These are phyloP conservation scores for Microbotryomycetes sp. DNA, from an alignment of 1,284 basidiomycete species.

Conservation along the genomic window DNA sequence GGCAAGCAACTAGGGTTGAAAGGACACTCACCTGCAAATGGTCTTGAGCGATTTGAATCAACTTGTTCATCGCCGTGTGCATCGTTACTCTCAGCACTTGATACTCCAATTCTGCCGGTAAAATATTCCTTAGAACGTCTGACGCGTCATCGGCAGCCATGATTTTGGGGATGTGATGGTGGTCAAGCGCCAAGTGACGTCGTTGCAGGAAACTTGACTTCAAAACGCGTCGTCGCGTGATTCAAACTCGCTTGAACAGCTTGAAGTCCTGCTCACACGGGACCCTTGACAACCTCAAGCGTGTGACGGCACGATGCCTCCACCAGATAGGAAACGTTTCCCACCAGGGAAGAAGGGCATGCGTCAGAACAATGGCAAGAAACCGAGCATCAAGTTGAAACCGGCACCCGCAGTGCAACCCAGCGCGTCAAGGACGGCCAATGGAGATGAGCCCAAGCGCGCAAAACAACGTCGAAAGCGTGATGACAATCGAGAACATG, in stretches of 20 bases:
- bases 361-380: slow-evolving; percentile 19
- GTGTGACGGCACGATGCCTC: too few relatives aligned
- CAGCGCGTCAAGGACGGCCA: background rate
- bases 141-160: too few relatives aligned
- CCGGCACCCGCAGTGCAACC: slow-evolving; percentile 10
- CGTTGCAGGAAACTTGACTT: too few relatives aligned
- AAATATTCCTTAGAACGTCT: background rate
- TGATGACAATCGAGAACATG: slow-evolving; percentile 40
- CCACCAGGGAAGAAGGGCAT: slow-evolving; percentile 20
- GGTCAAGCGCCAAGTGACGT: background rate
- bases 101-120: background rate
- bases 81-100: background rate
- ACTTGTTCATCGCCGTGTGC: background rate
- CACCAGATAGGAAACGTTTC: background rate
- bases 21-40: background rate
- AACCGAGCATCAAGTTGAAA: slow-evolving; percentile 10
- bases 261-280: too few relatives aligned
- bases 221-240: background rate
- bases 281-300: too few relatives aligned
- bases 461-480: slow-evolving; percentile 50
- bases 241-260: too few relatives aligned
- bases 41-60: background rate
- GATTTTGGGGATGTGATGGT: too few relatives aligned
- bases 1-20: background rate
- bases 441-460: too few relatives aligned